Evolutionary conservation across 1,284 basidiomycete genomes (phyloP), one percentile per base, ranked within the genome.

Genomic region (Cystobasidium slooffiae): DNA sequence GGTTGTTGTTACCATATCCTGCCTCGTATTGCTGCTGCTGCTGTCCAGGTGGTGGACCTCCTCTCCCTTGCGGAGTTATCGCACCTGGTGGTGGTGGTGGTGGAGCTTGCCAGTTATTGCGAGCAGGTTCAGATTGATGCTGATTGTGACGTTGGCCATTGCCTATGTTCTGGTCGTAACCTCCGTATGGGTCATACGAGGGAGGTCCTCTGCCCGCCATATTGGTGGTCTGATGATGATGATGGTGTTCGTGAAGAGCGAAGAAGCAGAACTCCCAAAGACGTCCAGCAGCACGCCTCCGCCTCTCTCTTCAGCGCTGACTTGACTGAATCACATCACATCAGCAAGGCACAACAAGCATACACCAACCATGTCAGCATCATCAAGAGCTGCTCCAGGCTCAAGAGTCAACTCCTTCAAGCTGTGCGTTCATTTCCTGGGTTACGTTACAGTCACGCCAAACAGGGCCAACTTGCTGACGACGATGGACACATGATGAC

Each of bases 141-240:
- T 31, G 31, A 31, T 31, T 31, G 31, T 31, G 31, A 31, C 31
- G 31, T 20, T 16, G 20, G 47, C 16, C 16, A 16, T 14, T 20
- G 14, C 47, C 20, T 51, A 14, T 51, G 6, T 53, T 84, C 85
- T 66, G 64, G 76, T 92, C 90, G 87, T 89, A 91, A 81, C 86
- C 86, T 78, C 85, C 88, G 83, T 93, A 94, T 37, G 91, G 89
- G 86, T 93, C 91, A 84, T 93, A 91, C 79, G 91, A 18, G 14
- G 18, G 24, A n/a, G 31, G 31, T 31, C n/a, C 55, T 47, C 41
- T 66, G 10, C 46, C 39, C 49, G 51, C 64, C 51, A 66, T 43
- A 6, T 0, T 24, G 8, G 20, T 18, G 22, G 39, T 5, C 37
- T 41, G 14, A 8, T 41, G 49, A 77, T 72, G 63, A 72, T 68